Evolutionary conservation across 179 eudicot species (phyloP), one percentile per base, ranked within the genome.

Genomic region (Spinacia oleracea): DNA sequence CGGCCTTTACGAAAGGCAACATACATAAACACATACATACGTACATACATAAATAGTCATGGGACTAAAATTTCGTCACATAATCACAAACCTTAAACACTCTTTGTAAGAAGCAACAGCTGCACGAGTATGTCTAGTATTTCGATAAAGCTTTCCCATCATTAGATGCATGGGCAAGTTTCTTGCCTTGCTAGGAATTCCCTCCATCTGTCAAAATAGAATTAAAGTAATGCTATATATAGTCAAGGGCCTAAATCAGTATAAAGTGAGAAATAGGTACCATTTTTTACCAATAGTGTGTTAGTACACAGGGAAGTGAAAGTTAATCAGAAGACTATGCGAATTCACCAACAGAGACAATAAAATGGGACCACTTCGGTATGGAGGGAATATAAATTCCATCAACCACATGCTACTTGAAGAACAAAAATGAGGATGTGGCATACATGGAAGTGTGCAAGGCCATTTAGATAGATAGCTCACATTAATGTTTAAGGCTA

Each of bases 111-210:
- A 91, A 65, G 88, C 86, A 88, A 88, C 77, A 63, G 98, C 93
- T 35, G 97, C 86, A 71, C 98, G 97, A 66, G 79, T 85, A 77
- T 95, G 98, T 70, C 88, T 86, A 76, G 95, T 85, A 90, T 77
- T 83, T 50, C 97, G 87, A 80, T 93, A 93, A 68, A 95, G 95
- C 86, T 91, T 93, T 79, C 97, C 98, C 97, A 91, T 89, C 92
- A 91, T 63, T 43, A 95, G 81, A 86, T 87, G 88, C 97, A 95
- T 95, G 68, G 92, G 92, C 81, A 95, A 83, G 83, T 83, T 91
- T 77, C 97, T 90, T 78, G 90, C 86, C 83, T 93, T 95, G 82
- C 85, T 83, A 51, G 95, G 96, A 77, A 95, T 89, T 73, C 92
- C 97, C 78, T 95, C 98, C 97, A 95, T 89, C 98, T 95, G 88